Conservation (phyloP, 768 basidiomycete genomes). For the Termitomyces sp. region DNA sequence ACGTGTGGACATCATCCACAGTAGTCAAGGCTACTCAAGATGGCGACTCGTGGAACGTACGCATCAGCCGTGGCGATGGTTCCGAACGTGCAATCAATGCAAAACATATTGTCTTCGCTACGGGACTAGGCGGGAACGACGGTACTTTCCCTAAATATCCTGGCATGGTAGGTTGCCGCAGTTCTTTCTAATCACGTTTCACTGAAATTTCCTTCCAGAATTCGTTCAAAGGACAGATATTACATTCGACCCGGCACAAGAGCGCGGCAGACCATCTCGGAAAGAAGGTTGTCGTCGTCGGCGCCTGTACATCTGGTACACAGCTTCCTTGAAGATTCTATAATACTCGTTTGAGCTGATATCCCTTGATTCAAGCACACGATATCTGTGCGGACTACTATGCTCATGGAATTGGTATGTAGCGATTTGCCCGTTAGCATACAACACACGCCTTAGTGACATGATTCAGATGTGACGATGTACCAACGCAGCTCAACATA, state of each 20-base stretch:
- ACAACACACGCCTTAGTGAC: too few relatives aligned
- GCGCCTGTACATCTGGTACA: slow-evolving; percentile 57
- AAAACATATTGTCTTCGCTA: slow-evolving; percentile 49
- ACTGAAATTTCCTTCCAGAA: slow-evolving; percentile 29
- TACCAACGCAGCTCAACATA: slow-evolving; percentile 49
- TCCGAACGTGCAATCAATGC: slow-evolving; percentile 37
- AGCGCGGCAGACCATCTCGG: slow-evolving; percentile 55
- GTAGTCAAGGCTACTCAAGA: slow-evolving; percentile 34
- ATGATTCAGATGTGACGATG: slow-evolving; percentile 48
- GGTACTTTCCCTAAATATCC: slow-evolving; percentile 44
- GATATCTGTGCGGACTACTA: slow-evolving; percentile 43
- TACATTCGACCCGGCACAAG: slow-evolving; percentile 59
- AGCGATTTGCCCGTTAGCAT: too few relatives aligned
- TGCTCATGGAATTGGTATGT: slow-evolving; percentile 39
- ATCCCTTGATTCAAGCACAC: slow-evolving; percentile 28
- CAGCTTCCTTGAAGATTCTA: neutral
- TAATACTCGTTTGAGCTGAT: slow-evolving; percentile 7
- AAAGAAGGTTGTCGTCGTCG: slow-evolving; percentile 71
- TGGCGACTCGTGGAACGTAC: slow-evolving; percentile 38
- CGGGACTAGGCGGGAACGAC: slow-evolving; percentile 48
- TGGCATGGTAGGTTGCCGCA: slow-evolving; percentile 34
- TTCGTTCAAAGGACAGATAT: slow-evolving; percentile 56
- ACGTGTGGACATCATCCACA: slow-evolving; percentile 56
- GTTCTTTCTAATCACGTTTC: neutral
- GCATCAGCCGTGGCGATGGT: slow-evolving; percentile 32